These are phyloP conservation scores for Phytopythium helicoides DNA, from an alignment of 352 stramenopile species.

Conservation along the genomic window DNA sequence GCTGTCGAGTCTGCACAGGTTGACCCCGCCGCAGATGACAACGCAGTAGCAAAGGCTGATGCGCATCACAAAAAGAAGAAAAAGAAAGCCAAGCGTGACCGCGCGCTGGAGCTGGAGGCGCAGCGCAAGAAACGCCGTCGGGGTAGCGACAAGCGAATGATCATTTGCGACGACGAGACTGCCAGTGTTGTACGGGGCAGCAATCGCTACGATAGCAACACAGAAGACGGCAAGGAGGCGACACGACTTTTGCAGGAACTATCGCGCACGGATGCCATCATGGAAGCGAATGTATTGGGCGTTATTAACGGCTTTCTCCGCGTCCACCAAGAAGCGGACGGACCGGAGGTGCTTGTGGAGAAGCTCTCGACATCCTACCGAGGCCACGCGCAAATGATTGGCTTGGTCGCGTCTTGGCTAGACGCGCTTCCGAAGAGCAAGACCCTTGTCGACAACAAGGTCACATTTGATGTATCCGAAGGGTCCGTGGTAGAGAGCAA, in stretches of 20 bases:
- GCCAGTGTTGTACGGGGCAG: not conserved
- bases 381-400: constrained; percentile 86
- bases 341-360: constrained; percentile 83
- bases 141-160: constrained; percentile 64
- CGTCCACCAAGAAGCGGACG: constrained; percentile 74
- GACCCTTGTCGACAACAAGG: constrained; percentile 66
- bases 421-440: constrained; percentile 61
- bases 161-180: constrained; percentile 83
- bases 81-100: constrained; percentile 32
- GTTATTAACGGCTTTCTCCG: constrained; percentile 85
- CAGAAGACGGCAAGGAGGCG: constrained; percentile 73
- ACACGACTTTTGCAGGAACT: constrained; percentile 63
- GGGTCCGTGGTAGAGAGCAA: constrained; percentile 58
- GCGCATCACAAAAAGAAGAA: constrained; percentile 42
- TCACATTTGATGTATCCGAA: constrained; percentile 72
- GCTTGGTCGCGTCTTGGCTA: constrained; percentile 79
- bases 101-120: constrained; percentile 13
- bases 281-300: constrained; percentile 76
- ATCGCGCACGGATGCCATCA: constrained; percentile 74
- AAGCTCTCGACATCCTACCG: constrained; percentile 85
- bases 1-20: not conserved
- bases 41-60: not conserved
- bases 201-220: constrained; percentile 11
- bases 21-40: not conserved
- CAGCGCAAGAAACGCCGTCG: constrained; percentile 42